These are phyloP conservation scores for Nakazawaea pomicola DNA, from an alignment of 805 yeast species.

Conservation along the genomic window DNA sequence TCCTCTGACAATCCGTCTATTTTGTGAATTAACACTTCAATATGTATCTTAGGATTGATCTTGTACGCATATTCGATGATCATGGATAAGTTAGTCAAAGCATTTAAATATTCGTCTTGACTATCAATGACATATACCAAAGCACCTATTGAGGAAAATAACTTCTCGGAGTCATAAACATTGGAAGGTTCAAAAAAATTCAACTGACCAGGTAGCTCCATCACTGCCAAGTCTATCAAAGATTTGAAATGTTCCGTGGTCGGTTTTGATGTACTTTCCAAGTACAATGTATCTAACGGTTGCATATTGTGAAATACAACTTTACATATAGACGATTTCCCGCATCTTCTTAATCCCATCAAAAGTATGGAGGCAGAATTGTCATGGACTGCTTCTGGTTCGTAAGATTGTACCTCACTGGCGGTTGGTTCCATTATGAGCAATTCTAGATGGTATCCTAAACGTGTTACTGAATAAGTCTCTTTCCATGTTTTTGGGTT, in stretches of 20 bases:
- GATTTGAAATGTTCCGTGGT: slow-evolving; percentile 81
- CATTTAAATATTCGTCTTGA: slow-evolving; percentile 92
- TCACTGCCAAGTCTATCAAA: slow-evolving; percentile 78
- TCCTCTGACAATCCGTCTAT: slow-evolving; percentile 95
- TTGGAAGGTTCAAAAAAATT: slow-evolving; percentile 77
- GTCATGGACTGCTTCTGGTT: slow-evolving; percentile 30
- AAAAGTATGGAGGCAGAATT: slow-evolving; percentile 76
- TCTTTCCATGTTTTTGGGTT: neutral
- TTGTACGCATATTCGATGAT: slow-evolving; percentile 84
- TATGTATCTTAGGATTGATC: slow-evolving; percentile 77
- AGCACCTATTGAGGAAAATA: slow-evolving; percentile 82
- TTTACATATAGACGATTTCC: slow-evolving; percentile 92
- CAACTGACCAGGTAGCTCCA: slow-evolving; percentile 94
- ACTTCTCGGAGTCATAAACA: slow-evolving; percentile 62
- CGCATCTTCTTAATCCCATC: slow-evolving; percentile 86
- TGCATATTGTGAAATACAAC: slow-evolving; percentile 97
- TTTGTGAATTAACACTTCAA: slow-evolving; percentile 92
- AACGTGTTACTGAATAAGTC: too few relatives aligned
- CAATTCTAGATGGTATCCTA: neutral
- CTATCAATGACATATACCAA: slow-evolving; percentile 91
- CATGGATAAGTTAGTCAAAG: slow-evolving; percentile 81
- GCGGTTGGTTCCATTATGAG: neutral
- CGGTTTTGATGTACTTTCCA: slow-evolving; percentile 88
- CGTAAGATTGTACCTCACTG: neutral
- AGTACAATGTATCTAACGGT: slow-evolving; percentile 85